These are phyloP conservation scores for Aeschynomene evenia DNA, from an alignment of 306 rosid genomes.

Conservation along the genomic window DNA sequence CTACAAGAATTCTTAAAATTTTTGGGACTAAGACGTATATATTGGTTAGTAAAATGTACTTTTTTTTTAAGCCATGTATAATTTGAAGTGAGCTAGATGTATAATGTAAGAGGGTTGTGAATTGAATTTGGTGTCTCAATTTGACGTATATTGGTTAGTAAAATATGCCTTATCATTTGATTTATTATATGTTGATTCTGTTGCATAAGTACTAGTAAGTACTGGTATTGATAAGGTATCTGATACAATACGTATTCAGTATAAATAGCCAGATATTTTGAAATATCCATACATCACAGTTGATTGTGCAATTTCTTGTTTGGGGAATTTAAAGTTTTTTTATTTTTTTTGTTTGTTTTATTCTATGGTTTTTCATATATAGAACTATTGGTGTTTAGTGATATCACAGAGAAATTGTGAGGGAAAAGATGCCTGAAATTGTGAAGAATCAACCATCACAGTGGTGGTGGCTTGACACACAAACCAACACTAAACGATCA, in stretches of 20 bases:
- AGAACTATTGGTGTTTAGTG: conserved; percentile 20
- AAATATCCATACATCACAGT: no score
- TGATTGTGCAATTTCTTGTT: neutral
- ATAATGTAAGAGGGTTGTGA: neutral
- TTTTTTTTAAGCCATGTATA: no score
- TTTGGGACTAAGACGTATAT: neutral
- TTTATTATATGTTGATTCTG: no score
- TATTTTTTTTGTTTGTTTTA: neutral
- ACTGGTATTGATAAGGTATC: no score
- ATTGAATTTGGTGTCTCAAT: neutral
- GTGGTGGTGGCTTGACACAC: conserved; percentile 82
- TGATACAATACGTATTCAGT: no score
- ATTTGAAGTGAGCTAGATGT: neutral
- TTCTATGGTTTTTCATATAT: neutral
- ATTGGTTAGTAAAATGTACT: neutral
- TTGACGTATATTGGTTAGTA: neutral
- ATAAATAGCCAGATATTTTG: no score
- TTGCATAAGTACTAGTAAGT: no score
- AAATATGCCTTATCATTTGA: no score
- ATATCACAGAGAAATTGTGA: conserved; percentile 19
- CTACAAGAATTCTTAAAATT: neutral
- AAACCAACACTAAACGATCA: conserved; percentile 47
- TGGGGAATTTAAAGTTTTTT: conserved; percentile 15
- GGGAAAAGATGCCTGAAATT: conserved; percentile 29
- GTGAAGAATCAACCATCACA: conserved; percentile 49